Conservation (phyloP, 1,139 yeast species). For the Yamadazyma mexicana region DNA sequence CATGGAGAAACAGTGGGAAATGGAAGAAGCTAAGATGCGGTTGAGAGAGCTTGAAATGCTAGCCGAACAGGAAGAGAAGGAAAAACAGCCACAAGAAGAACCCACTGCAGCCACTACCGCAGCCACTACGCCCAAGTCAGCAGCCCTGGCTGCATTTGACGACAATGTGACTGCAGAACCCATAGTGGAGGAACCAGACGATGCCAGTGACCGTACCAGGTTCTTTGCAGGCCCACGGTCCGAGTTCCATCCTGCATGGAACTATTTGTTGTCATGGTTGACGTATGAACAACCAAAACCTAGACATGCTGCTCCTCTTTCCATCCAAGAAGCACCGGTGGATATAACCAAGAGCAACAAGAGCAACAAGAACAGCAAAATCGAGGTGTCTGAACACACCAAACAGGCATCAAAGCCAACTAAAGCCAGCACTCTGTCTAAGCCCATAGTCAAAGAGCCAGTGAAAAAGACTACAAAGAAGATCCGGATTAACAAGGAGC, state of each 20-base stretch:
- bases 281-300: constrained; percentile 24
- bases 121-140: background rate
- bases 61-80: constrained; percentile 5
- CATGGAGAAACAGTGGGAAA: constrained; percentile 24
- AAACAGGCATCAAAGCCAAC: too few species aligned
- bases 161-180: constrained; percentile 9
- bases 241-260: constrained; percentile 40
- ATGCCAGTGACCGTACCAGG: constrained; percentile 1
- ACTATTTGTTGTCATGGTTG: constrained; percentile 37
- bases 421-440: background rate
- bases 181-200: constrained; percentile 14
- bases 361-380: background rate
- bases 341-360: background rate
- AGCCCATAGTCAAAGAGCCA: constrained; percentile 4
- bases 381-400: too few species aligned
- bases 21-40: constrained; percentile 18
- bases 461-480: constrained; percentile 9
- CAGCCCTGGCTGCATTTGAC: constrained; percentile 3
- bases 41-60: constrained; percentile 13
- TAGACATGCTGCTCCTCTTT: background rate
- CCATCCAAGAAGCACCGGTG: background rate
- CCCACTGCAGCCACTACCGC: background rate
- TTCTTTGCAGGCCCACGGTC: constrained; percentile 26
- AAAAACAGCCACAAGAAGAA: constrained; percentile 3
- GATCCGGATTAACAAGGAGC: constrained; percentile 13